Conservation (phyloP, 2,329 filamentous ascomycete genomes). For the Neonectria punicea region DNA sequence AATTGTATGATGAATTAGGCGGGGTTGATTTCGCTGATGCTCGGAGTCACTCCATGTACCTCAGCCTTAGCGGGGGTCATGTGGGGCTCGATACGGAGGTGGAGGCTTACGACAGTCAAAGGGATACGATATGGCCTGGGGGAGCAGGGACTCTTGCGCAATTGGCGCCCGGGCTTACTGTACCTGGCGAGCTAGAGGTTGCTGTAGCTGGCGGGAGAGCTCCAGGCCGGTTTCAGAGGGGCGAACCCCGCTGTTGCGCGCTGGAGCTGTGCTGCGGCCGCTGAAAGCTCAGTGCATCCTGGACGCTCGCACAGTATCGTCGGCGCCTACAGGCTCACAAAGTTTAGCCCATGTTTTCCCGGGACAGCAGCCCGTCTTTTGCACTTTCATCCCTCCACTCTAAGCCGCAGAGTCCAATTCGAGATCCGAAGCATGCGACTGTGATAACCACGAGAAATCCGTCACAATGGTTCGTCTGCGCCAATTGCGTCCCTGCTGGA, state of each 20-base stretch:
- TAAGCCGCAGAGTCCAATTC: slow-evolving; percentile 18
- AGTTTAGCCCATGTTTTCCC: slow-evolving; percentile 46
- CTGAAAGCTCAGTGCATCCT: background rate
- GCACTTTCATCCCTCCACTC: slow-evolving; percentile 21
- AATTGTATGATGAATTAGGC: too few species aligned
- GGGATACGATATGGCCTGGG: slow-evolving; percentile 35
- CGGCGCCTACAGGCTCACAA: background rate
- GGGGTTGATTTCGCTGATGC: too few species aligned
- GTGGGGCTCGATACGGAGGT: too few species aligned
- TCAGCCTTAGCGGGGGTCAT: too few species aligned
- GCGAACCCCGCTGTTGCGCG: slow-evolving; percentile 17
- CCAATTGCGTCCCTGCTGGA: background rate
- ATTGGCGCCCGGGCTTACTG: slow-evolving; percentile 31
- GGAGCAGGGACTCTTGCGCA: slow-evolving; percentile 35
- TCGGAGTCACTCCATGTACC: too few species aligned
- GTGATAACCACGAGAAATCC: slow-evolving; percentile 32
- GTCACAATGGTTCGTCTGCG: slow-evolving; percentile 37
- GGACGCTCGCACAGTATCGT: background rate
- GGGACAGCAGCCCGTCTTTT: slow-evolving; percentile 34
- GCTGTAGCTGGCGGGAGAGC: slow-evolving; percentile 25
- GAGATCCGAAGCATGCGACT: slow-evolving; percentile 36
- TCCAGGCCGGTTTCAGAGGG: slow-evolving; percentile 41
- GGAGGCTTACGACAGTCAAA: too few species aligned
- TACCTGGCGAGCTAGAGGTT: background rate
- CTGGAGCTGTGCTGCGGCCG: slow-evolving; percentile 15